These are phyloP conservation scores for Boletus sp. DNA, from an alignment of 768 basidiomycete genomes.

Conservation along the genomic window DNA sequence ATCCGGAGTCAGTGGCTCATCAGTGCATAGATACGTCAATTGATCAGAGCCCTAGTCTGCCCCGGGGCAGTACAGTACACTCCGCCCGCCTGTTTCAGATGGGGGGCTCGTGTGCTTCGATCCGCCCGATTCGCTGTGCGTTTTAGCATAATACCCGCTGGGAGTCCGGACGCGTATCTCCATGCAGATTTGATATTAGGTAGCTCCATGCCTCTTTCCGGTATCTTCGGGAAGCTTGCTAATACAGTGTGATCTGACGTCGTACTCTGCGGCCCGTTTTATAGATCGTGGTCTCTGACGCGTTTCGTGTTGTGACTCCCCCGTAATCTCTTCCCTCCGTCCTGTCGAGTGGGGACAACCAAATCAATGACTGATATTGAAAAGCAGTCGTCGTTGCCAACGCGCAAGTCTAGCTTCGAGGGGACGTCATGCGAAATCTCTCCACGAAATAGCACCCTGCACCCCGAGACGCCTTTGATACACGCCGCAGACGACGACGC, in stretches of 20 bases:
- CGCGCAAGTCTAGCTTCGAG: conserved; percentile 23
- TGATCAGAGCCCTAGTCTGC: not conserved
- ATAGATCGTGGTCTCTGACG: conserved; percentile 20
- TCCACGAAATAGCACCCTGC: conserved; percentile 24
- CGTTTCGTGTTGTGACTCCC: conserved; percentile 9
- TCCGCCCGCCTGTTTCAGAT: conserved; percentile 4
- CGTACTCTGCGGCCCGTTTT: conserved; percentile 19
- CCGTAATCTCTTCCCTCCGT: conserved; percentile 10
- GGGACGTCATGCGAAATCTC: conserved; percentile 17
- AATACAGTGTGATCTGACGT: conserved; percentile 26
- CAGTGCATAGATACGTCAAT: not conserved
- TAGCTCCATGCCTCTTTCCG: conserved; percentile 22
- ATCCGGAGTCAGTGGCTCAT: conserved; percentile 5
- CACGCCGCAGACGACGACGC: conserved; percentile 1
- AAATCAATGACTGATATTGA: conserved; percentile 30
- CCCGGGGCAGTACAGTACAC: conserved; percentile 1
- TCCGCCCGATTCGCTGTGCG: conserved; percentile 5
- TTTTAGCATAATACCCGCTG: conserved; percentile 15
- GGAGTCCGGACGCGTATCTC: conserved; percentile 3
- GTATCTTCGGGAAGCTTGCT: conserved; percentile 19
- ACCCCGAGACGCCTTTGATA: conserved; percentile 19
- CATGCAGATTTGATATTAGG: conserved; percentile 11
- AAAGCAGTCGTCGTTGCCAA: conserved; percentile 24
- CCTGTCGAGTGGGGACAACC: conserved; percentile 7
- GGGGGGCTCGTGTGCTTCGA: conserved; percentile 1